Percentiles rank a stretch among this genome's conserved stretches.
phyloP scores from a whole-genome alignment of 257 asterid genomes.

The Hygrophila difformis region DNA sequence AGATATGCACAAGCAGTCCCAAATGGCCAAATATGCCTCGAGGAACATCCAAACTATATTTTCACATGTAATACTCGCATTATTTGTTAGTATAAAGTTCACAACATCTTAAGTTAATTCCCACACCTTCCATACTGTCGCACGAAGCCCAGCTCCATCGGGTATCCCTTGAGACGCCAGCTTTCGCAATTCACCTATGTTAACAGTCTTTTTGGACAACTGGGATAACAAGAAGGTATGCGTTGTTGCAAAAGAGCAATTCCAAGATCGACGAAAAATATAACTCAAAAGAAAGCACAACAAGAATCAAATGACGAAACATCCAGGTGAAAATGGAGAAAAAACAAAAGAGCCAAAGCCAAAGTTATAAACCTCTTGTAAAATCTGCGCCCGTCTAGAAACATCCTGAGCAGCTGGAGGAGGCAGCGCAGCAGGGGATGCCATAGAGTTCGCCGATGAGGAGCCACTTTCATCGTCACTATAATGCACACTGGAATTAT shows the following conservation, averaged over 20 bases:
- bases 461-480: conserved; percentile 45
- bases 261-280: conserved; percentile 16
- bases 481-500: conserved; percentile 17
- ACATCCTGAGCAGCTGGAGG: conserved; percentile 33
- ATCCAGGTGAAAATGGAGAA: background rate
- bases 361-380: conserved; percentile 48
- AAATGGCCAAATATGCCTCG: too few species aligned
- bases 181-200: conserved; percentile 73
- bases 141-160: conserved; percentile 83
- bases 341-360: background rate
- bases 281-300: conserved; percentile 9
- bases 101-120: background rate
- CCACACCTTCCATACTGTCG: conserved; percentile 90
- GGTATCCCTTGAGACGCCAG: conserved; percentile 83
- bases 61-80: background rate
- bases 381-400: conserved; percentile 63
- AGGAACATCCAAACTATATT: background rate
- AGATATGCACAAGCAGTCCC: too few species aligned
- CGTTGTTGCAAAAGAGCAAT: background rate
- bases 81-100: conserved; percentile 3
- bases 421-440: conserved; percentile 25
- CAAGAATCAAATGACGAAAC: background rate
- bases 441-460: conserved; percentile 26
- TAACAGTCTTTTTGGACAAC: conserved; percentile 77
- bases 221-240: conserved; percentile 8